Percentiles rank a stretch among this genome's conserved stretches.
These are phyloP conservation scores for Solanum bukasovii DNA, from an alignment of 257 asterid species.

Conservation along the genomic window DNA sequence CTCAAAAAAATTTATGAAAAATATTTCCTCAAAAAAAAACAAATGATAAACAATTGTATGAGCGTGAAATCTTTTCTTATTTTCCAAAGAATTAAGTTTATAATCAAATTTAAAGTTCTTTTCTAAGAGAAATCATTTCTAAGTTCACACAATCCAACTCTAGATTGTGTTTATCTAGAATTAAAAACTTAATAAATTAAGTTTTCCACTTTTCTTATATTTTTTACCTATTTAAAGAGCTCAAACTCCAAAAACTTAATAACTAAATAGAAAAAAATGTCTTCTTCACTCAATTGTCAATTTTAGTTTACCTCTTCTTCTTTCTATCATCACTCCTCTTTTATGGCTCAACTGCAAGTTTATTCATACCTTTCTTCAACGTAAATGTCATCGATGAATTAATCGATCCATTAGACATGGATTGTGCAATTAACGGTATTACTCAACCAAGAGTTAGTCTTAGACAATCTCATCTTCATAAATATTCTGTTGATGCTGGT, in stretches of 20 bases:
- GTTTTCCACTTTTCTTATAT: neutral
- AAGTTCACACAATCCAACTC: neutral
- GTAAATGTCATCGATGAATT: neutral
- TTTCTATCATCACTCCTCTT: neutral
- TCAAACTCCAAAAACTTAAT: neutral
- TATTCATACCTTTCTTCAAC: neutral
- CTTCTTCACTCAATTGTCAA: neutral
- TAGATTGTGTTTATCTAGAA: neutral
- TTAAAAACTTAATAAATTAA: too few relatives aligned
- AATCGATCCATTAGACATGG: neutral
- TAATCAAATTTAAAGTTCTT: neutral
- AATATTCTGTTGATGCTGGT: neutral
- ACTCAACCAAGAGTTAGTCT: neutral
- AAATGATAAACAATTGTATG: too few relatives aligned
- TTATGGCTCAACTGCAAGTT: neutral
- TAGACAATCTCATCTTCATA: neutral
- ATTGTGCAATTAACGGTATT: neutral
- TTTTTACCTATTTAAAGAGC: neutral
- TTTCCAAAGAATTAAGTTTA: neutral
- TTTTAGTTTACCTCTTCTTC: neutral
- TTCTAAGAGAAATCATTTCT: neutral
- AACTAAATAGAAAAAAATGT: neutral
- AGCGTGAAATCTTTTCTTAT: neutral
- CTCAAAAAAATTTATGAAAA: too few relatives aligned
- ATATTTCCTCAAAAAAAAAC: too few relatives aligned